Percentiles rank a stretch among this genome's conserved stretches.
Evolutionary conservation across 2,329 filamentous ascomycete species (phyloP).

Genomic region (Ilyonectria destructans): DNA sequence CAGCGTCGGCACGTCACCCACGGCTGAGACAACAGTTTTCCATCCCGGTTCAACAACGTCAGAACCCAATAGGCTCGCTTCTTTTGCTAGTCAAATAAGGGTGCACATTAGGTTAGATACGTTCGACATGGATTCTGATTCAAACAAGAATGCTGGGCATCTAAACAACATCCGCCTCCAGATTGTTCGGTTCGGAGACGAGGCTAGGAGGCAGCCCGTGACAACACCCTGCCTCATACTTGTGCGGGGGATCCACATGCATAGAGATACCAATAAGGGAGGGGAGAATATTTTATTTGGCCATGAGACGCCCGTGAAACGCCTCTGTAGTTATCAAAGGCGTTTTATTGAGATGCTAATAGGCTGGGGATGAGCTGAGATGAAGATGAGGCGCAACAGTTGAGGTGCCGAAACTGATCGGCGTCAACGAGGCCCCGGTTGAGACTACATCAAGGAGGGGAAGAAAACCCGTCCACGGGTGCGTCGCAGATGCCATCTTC

Average conservation of each 20-base stretch:
- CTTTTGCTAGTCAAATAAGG: not conserved
- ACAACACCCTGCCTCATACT: slow-evolving; percentile 10
- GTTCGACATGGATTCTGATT: not conserved
- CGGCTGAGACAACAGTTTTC: slow-evolving; percentile 20
- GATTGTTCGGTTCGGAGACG: not conserved
- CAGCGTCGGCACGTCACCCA: not conserved
- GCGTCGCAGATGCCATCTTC: slow-evolving; percentile 14
- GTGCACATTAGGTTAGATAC: not conserved
- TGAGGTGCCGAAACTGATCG: slow-evolving; percentile 16
- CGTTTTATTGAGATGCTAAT: slow-evolving; percentile 8
- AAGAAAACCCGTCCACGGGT: slow-evolving; percentile 16
- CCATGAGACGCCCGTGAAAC: slow-evolving; percentile 32
- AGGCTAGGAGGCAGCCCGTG: slow-evolving; percentile 13
- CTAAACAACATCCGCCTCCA: not conserved
- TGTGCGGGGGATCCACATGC: slow-evolving; percentile 24
- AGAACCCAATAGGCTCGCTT: slow-evolving; percentile 1
- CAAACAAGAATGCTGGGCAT: slow-evolving; percentile 1
- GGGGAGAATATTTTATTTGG: slow-evolving; percentile 4
- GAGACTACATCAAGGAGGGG: slow-evolving; percentile 19
- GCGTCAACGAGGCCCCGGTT: slow-evolving; percentile 25
- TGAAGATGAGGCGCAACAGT: slow-evolving; percentile 14
- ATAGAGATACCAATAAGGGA: slow-evolving; percentile 21
- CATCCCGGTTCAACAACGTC: slow-evolving; percentile 1
- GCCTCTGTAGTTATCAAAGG: not conserved
- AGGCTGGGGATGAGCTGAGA: slow-evolving; percentile 18